These are phyloP conservation scores for Puya raimondii DNA, from an alignment of 176 grass and related monocot species.

Conservation along the genomic window DNA sequence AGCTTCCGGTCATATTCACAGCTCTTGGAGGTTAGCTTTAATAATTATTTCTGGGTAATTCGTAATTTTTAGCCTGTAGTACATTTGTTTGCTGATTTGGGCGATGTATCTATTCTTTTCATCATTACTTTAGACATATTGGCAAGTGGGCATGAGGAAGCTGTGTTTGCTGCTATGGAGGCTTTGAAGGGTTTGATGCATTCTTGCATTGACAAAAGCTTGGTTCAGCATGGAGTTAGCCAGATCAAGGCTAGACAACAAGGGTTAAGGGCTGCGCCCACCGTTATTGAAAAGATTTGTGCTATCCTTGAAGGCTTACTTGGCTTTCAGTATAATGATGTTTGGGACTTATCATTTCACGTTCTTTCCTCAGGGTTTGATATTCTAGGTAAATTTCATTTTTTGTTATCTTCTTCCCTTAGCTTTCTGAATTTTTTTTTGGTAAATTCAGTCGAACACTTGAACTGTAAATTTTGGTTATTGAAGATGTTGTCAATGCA, in stretches of 20 bases:
- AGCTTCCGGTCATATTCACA: slow-evolving; percentile 65
- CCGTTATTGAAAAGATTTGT: slow-evolving; percentile 89
- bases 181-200: slow-evolving; percentile 60
- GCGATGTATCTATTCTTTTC: not conserved
- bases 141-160: slow-evolving; percentile 82
- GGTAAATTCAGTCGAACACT: slow-evolving; percentile 1
- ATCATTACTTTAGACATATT: slow-evolving; percentile 57
- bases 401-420: not conserved
- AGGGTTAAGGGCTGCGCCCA: slow-evolving; percentile 47
- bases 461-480: not conserved
- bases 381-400: slow-evolving; percentile 47
- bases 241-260: slow-evolving; percentile 64
- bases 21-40: slow-evolving; percentile 66
- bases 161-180: slow-evolving; percentile 64
- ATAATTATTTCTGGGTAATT: slow-evolving; percentile 7
- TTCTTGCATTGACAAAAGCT: slow-evolving; percentile 59
- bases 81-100: not conserved
- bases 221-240: slow-evolving; percentile 53
- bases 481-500: not conserved
- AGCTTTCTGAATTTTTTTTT: not conserved
- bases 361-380: slow-evolving; percentile 64
- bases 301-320: slow-evolving; percentile 61
- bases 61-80: slow-evolving; percentile 10
- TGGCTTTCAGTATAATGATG: slow-evolving; percentile 48
- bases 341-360: slow-evolving; percentile 88